Base-by-base conservation (phyloP, 768 basidiomycete genomes). In the Podaxis mareebaensis region DNA sequence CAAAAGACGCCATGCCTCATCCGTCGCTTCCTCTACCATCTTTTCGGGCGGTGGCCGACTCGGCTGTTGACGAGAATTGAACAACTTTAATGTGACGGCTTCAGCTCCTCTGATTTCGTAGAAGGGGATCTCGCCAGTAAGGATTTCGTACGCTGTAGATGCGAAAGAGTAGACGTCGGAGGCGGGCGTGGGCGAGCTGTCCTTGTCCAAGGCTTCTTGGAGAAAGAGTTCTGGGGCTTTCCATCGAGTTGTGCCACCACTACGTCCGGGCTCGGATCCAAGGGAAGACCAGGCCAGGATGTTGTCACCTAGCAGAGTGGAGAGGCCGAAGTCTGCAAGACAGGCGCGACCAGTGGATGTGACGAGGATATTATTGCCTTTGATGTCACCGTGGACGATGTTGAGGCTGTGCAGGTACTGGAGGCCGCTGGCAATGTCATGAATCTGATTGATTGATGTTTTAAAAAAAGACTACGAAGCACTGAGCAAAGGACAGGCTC, bases 81-180 rank as follows among this genome's bases (percentile, higher is more conserved):
- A 49, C 33, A 63, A n/a, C 24, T 56, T 63, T n/a, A 63, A 38
- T n/a, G 39, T 65, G n/a, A 72, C 60, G 22, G 70, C 65, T 4
- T 63, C 52, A 20, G 67, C 71, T 3, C 66, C 66, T n/a, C 53
- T 56, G 10, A 60, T 49, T 40, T 72, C 66, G 46, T 61, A 60
- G 58, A 71, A 73, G 3, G 72, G 72, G 11, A 70, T 54, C 8
- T 63, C 62, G 15, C 66, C 70, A 1, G 66, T 67, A 52, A 67
- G 42, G 42, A 65, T 57, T 53, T 67, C 66, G 24, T 67, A 67
- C 42, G 51, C 64, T 3, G 62, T 60, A 53, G 64, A 65, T 36
- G 57, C 64, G 22, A 65, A 57, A 10, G 66, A 65, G 49, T 67
- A 67, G n/a, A 65, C 48, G 42, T 67, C 66, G 10, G 55, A 61